phyloP scores from a whole-genome alignment of 306 rosid genomes.

The Rosa chinensis region DNA sequence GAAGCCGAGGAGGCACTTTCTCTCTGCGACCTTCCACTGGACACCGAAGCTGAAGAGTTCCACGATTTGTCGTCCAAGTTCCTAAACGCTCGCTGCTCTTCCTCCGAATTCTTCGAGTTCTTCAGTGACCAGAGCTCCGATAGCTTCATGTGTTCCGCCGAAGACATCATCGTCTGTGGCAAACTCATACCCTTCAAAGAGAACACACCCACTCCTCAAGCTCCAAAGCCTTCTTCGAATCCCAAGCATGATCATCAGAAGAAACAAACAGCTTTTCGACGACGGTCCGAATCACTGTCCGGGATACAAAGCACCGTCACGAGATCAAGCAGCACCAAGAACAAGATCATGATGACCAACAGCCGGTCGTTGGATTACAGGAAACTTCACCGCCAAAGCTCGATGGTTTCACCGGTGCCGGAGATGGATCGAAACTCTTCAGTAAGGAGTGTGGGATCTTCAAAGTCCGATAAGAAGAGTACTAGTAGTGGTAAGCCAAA shows the following conservation, averaged over 20 bases:
- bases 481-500: slow-evolving; percentile 35
- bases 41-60: slow-evolving; percentile 13
- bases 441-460: slow-evolving; percentile 20
- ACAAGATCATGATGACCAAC: slow-evolving; percentile 44
- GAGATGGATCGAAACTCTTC: slow-evolving; percentile 46
- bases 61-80: slow-evolving; percentile 9
- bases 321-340: slow-evolving; percentile 52
- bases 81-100: slow-evolving; percentile 25
- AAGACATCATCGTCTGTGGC: slow-evolving; percentile 67
- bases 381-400: slow-evolving; percentile 33
- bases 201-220: not conserved
- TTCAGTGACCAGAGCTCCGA: slow-evolving; percentile 51
- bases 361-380: slow-evolving; percentile 57
- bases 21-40: slow-evolving; percentile 54
- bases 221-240: not conserved
- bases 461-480: not conserved
- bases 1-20: slow-evolving; percentile 55
- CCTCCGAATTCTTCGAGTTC: slow-evolving; percentile 51
- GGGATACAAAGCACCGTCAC: slow-evolving; percentile 31
- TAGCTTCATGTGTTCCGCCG: slow-evolving; percentile 49
- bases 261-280: slow-evolving; percentile 21
- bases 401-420: slow-evolving; percentile 20
- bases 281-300: slow-evolving; percentile 54
- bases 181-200: slow-evolving; percentile 50
- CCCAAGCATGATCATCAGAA: not conserved